Evolutionary conservation across 2,329 filamentous ascomycete species (phyloP).

Genomic region (Microascus cirrosus): DNA sequence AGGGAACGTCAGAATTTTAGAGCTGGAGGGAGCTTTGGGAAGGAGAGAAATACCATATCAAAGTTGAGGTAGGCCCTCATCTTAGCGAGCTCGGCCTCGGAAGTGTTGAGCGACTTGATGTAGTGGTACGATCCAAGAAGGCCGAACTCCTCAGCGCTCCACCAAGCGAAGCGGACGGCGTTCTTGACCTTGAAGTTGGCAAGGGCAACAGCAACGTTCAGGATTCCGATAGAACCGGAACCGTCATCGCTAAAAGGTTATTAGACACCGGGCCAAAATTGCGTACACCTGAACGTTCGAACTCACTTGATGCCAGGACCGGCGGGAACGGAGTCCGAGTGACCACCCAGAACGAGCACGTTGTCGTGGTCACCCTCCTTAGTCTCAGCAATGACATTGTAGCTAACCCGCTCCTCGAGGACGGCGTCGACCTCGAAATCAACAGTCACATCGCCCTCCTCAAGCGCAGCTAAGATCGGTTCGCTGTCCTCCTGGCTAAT

Average conservation of each 20-base stretch:
- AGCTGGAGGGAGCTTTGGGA: neutral
- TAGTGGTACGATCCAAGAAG: slow-evolving; percentile 38
- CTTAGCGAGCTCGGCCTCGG: slow-evolving; percentile 33
- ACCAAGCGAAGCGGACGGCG: slow-evolving; percentile 37
- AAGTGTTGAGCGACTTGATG: slow-evolving; percentile 25
- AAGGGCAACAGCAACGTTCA: slow-evolving; percentile 33
- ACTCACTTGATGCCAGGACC: slow-evolving; percentile 45
- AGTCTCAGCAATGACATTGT: slow-evolving; percentile 39
- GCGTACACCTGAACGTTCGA: neutral
- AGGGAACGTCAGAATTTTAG: neutral
- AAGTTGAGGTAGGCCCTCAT: slow-evolving; percentile 46
- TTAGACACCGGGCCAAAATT: neutral
- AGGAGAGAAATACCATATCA: slow-evolving; percentile 32
- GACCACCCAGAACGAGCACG: slow-evolving; percentile 33
- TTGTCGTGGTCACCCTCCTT: slow-evolving; percentile 35
- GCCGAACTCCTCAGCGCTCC: slow-evolving; percentile 40
- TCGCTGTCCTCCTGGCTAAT: slow-evolving; percentile 35
- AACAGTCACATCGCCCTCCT: slow-evolving; percentile 18
- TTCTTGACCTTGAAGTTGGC: slow-evolving; percentile 32
- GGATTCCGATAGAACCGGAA: slow-evolving; percentile 36
- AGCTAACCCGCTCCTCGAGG: slow-evolving; percentile 33
- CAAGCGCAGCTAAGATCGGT: slow-evolving; percentile 17
- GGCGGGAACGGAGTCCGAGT: slow-evolving; percentile 34
- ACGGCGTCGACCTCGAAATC: slow-evolving; percentile 32
- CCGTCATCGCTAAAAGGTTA: slow-evolving; percentile 36